Evolutionary conservation across 75 land plant genomes (phyloP).

Genomic region (Isoetes taiwanensis): DNA sequence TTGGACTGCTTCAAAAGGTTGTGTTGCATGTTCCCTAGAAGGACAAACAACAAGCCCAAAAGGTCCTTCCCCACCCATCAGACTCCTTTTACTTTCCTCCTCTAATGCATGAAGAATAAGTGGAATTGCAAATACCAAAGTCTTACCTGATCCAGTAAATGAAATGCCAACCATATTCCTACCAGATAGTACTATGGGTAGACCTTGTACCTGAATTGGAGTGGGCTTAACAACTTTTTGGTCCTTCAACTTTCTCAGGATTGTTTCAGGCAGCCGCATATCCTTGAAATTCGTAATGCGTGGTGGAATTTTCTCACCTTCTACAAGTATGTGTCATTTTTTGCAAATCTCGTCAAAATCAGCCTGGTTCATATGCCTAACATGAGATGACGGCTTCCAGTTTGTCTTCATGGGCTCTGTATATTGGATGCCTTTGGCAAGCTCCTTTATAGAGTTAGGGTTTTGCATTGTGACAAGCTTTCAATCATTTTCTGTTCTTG

Average conservation of each 20-base stretch:
- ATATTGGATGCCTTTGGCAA: neutral
- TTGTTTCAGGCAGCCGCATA: neutral
- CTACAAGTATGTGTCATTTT: constrained; percentile 2
- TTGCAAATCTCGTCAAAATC: constrained; percentile 1
- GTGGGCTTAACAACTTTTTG: neutral
- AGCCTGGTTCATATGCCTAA: neutral
- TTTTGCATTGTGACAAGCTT: neutral
- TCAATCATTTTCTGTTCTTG: constrained; percentile 4
- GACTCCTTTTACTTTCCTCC: neutral
- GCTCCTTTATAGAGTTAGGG: neutral
- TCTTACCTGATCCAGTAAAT: constrained; percentile 6
- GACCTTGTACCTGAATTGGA: neutral
- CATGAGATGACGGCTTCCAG: neutral
- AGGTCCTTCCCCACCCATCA: neutral
- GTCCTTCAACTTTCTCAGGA: constrained; percentile 5
- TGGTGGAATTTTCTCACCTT: neutral
- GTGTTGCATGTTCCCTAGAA: neutral
- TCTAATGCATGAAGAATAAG: constrained; percentile 1
- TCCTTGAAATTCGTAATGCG: constrained; percentile 6
- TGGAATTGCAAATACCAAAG: neutral
- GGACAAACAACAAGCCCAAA: constrained; percentile 6
- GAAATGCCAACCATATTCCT: neutral
- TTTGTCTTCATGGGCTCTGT: neutral
- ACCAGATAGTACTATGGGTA: neutral
- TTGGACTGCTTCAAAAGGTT: neutral